A percentile compares a stretch with the other conserved stretches of the same genome.
These are phyloP conservation scores for Fusarium staphyleae DNA, from an alignment of 2,329 filamentous ascomycete genomes.

Conservation along the genomic window DNA sequence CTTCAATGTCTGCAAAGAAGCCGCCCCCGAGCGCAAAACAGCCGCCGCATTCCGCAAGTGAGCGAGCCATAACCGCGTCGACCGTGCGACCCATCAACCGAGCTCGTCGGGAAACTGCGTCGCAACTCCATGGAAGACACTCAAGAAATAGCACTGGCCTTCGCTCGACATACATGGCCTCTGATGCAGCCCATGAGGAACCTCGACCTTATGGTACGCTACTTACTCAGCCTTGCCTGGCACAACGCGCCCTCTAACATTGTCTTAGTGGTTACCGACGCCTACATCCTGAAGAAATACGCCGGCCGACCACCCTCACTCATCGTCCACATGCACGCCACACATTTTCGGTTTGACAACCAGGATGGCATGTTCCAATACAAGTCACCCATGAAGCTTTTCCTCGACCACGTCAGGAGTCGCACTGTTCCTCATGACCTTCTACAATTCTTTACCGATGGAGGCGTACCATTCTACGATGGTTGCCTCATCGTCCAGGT, in stretches of 20 bases:
- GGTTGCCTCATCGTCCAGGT: slow-evolving; percentile 93
- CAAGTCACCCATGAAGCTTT: slow-evolving; percentile 86
- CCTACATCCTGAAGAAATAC: slow-evolving; percentile 85
- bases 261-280: slow-evolving; percentile 70
- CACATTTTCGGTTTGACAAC: slow-evolving; percentile 89
- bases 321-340: slow-evolving; percentile 83
- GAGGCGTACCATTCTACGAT: slow-evolving; percentile 85
- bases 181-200: slow-evolving; percentile 53
- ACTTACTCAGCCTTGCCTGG: neutral
- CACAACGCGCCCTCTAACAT: slow-evolving; percentile 33
- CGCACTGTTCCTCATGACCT: slow-evolving; percentile 90
- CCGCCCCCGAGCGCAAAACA: slow-evolving; percentile 55
- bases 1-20: slow-evolving; percentile 64
- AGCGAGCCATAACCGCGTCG: slow-evolving; percentile 50
- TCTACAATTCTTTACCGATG: slow-evolving; percentile 75
- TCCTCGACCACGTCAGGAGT: slow-evolving; percentile 77
- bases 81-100: slow-evolving; percentile 62
- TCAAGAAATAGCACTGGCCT: slow-evolving; percentile 60
- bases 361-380: slow-evolving; percentile 94
- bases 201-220: slow-evolving; percentile 61
- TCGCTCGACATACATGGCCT: slow-evolving; percentile 56
- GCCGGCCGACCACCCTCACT: slow-evolving; percentile 79
- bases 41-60: slow-evolving; percentile 46
- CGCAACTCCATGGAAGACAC: slow-evolving; percentile 53
- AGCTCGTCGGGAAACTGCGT: slow-evolving; percentile 63